Conservation (phyloP, 495 filamentous ascomycete species). For the Pseudoneurospora amorphoporcata region DNA sequence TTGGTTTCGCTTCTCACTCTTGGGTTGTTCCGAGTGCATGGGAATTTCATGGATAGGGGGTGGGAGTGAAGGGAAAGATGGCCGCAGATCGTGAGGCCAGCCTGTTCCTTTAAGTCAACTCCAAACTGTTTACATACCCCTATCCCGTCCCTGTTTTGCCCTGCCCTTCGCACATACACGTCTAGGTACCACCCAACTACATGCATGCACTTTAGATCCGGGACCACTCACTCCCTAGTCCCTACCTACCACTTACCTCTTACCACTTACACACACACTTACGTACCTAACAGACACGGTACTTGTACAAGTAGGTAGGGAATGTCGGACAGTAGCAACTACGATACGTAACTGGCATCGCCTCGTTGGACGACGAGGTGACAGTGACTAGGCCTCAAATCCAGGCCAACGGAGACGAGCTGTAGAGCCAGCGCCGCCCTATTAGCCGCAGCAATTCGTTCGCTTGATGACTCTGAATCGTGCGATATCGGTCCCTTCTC, state of each 20-base stretch:
- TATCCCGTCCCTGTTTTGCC: neutral
- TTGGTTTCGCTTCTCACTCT: neutral
- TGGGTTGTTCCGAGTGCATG: neutral
- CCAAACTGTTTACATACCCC: neutral
- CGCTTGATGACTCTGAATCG: neutral
- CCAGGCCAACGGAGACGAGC: neutral
- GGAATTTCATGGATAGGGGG: neutral
- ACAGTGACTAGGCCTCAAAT: neutral
- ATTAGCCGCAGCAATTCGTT: neutral
- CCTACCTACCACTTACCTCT: neutral
- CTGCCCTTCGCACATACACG: neutral
- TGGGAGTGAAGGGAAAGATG: neutral
- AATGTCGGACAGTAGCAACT: no score
- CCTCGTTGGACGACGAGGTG: neutral
- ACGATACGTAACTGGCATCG: no score
- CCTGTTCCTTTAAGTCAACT: neutral
- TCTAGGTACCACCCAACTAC: neutral
- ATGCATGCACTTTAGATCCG: neutral
- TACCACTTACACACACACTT: neutral
- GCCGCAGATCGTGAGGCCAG: neutral
- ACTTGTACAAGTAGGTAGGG: neutral
- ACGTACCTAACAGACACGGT: neutral
- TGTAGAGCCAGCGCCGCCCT: neutral
- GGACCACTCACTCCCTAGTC: neutral
- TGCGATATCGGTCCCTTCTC: neutral